These are phyloP conservation scores for Coemansia sp. DNA, from an alignment of 192 early-diverging fungal species.

Conservation along the genomic window DNA sequence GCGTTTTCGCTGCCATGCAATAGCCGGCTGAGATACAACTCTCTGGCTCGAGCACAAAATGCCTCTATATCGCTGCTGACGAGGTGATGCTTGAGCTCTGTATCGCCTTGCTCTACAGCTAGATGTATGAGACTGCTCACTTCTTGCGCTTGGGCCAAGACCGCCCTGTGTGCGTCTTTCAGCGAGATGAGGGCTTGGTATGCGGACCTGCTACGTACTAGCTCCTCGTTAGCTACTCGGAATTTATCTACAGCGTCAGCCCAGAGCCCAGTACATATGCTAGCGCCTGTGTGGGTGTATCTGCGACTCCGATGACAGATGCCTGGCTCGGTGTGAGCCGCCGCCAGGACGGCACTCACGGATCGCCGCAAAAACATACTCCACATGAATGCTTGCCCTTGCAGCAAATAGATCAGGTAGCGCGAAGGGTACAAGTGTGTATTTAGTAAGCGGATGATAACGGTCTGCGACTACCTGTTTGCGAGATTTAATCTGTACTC, in stretches of 20 bases:
- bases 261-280: background rate
- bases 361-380: background rate
- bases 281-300: background rate
- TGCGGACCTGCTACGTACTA: background rate
- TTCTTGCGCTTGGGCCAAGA: background rate
- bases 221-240: background rate
- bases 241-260: background rate
- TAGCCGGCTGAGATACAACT: slow-evolving; percentile 49
- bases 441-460: too few species aligned
- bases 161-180: background rate
- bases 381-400: background rate
- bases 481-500: background rate
- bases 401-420: too few species aligned
- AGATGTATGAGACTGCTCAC: slow-evolving; percentile 1
- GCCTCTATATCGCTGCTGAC: slow-evolving; percentile 57
- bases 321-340: background rate
- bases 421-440: too few species aligned
- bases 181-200: background rate
- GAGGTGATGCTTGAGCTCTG: slow-evolving; percentile 57
- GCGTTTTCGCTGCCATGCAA: slow-evolving; percentile 14
- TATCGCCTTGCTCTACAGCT: background rate
- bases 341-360: background rate
- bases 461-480: too few species aligned
- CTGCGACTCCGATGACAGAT: background rate
- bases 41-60: background rate